These are phyloP conservation scores for Arachnomyces sp. DNA, from an alignment of 2,329 filamentous ascomycete species.

Conservation along the genomic window DNA sequence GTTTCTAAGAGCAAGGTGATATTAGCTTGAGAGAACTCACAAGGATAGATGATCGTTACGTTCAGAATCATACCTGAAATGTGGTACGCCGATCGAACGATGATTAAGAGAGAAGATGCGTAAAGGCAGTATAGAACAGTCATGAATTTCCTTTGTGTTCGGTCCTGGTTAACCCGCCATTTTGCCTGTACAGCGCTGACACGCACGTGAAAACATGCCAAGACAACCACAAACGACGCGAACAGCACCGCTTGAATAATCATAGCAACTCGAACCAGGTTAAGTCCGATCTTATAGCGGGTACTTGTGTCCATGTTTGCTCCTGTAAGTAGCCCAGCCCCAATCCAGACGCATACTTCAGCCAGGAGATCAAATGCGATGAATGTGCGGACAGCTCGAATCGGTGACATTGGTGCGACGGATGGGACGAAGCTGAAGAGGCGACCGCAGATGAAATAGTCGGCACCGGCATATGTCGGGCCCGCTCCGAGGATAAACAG, in stretches of 20 bases:
- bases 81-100: constrained; percentile 8
- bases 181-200: neutral
- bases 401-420: constrained; percentile 7
- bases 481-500: constrained; percentile 10
- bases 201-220: constrained; percentile 4
- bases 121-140: constrained; percentile 8
- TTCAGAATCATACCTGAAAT: constrained; percentile 5
- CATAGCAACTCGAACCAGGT: constrained; percentile 7
- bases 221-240: constrained; percentile 2
- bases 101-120: constrained; percentile 8
- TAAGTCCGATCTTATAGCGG: constrained; percentile 4
- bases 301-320: neutral
- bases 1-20: constrained; percentile 2
- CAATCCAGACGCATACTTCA: constrained; percentile 8
- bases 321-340: constrained; percentile 1
- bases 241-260: constrained; percentile 6
- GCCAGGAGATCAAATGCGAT: constrained; percentile 9
- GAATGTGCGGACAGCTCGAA: constrained; percentile 7
- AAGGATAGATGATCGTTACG: neutral
- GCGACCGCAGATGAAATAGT: constrained; percentile 9
- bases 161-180: neutral
- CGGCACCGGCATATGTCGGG: constrained; percentile 9
- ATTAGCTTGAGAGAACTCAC: neutral
- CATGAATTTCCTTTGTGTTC: constrained; percentile 3
- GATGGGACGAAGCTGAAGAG: constrained; percentile 8